Evolutionary conservation across 805 yeast species (phyloP), one percentile per base, ranked within the genome.

Genomic region (Jamesozyma jinghongensis): DNA sequence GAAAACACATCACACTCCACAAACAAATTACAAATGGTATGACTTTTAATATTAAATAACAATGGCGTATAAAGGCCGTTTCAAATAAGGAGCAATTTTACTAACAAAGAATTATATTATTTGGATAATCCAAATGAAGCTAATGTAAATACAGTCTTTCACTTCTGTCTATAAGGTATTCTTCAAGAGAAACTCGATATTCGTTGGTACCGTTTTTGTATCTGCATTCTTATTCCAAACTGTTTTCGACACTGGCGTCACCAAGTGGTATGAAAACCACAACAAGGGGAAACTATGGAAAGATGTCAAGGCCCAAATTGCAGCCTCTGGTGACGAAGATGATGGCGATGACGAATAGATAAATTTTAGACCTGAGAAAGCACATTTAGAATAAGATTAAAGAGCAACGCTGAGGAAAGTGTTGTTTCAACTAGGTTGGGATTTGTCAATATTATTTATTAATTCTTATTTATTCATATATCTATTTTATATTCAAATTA

Each of bases 111-210:
- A 29, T 6, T 29, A 5, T 14, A 28, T 25, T 25, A 28, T 12
- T 28, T 28, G 31, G 16, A 7, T 7, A 28, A 8, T 28, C 14
- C 13, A 28, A 28, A 28, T 28, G 7, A 11, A 7, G 17, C 3
- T 13, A 8, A 5, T 6, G 3, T 18, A n/a, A 8, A 16, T 19
- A 12, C 17, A 41, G 68, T 54, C 69, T 44, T 53, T 64, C 52
- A 59, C 81, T 34, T 62, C 75, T 35, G 56, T 79, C 46, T 78
- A 75, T 75, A 80, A 78, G 74, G 65, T 71, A 29, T 54, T 82
- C 42, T 80, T 85, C 75, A 85, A 85, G 76, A 85, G 96, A 75
- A 88, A 90, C 78, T 76, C 97, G 36, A 71, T 82, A 48, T 85
- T 74, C 67, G 95, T 88, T 47, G 85, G 85, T 50, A 71, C 92